Evolutionary conservation across 1,284 basidiomycete genomes (phyloP).

Genomic region (Malassezia yamatoensis): DNA sequence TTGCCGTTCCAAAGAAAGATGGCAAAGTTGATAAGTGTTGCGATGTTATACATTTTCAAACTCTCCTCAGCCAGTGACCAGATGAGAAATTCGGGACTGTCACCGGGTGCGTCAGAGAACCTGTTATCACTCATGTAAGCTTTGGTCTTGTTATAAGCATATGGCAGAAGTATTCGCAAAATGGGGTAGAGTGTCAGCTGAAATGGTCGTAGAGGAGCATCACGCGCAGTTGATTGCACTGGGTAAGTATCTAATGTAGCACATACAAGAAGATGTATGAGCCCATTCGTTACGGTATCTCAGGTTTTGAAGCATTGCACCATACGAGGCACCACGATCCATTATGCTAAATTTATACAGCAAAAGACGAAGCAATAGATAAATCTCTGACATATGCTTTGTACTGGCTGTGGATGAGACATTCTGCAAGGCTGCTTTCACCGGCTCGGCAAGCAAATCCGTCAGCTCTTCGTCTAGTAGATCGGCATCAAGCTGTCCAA

Average conservation of each 20-base stretch:
- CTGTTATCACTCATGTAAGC: conserved; percentile 66
- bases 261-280: conserved; percentile 17
- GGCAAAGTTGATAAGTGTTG: conserved; percentile 64
- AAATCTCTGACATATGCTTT: conserved; percentile 70
- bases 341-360: conserved; percentile 78
- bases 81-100: conserved; percentile 53
- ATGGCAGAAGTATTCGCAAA: conserved; percentile 68
- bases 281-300: conserved; percentile 49
- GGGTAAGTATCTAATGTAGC: conserved; percentile 1
- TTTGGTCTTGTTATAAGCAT: conserved; percentile 65
- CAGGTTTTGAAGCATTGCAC: conserved; percentile 79
- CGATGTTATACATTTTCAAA: conserved; percentile 59
- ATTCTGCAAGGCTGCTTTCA: conserved; percentile 58
- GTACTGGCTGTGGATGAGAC: conserved; percentile 57
- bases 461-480: conserved; percentile 82
- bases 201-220: conserved; percentile 26
- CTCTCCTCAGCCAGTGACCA: conserved; percentile 64
- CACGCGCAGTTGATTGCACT: conserved; percentile 29
- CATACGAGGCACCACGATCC: conserved; percentile 73
- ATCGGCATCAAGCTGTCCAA: conserved; percentile 85
- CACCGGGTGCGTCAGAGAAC: conserved; percentile 62
- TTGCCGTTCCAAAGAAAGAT: conserved; percentile 76
- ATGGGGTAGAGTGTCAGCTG: conserved; percentile 56
- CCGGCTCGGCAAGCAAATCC: conserved; percentile 69
- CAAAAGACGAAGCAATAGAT: conserved; percentile 63